Evolutionary conservation across 148 eudicot species (phyloP), one percentile per base, ranked within the genome.

Genomic region (Rhododendron simsii): DNA sequence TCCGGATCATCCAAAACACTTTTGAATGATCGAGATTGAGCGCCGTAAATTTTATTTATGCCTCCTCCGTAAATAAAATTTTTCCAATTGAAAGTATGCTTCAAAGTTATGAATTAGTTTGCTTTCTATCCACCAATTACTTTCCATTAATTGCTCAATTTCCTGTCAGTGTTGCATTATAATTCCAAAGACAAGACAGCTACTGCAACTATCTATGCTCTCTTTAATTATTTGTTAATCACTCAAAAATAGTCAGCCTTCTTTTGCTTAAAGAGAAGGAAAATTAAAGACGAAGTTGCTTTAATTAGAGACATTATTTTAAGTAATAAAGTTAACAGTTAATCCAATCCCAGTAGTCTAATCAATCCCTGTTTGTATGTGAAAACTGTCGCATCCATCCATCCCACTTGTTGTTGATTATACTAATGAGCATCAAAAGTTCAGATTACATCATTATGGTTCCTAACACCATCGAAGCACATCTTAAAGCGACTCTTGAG

Each of bases 401-500:
- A 48, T 63, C 77, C 86, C 82, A 83, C 84, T 84, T 61, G 79
- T 28, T 15, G 37, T 15, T n/a, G 16, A 21, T 75, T 80, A 23
- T 81, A 33, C 35, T 33, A 83, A 86, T 81, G 15, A 55, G 84
- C 45, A 80, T 65, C 67, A n/a, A 81, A 47, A 41, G 69, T 16
- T 37, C 47, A 9, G n/a, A 55, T 63, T 21, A 41, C 67, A 67
- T 86, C 53, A 87, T 85, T 57, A 78, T 83, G 81, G 81, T 80
- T 84, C 18, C 76, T 59, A 84, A 85, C 86, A 80, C 84, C 81
- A 71, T 13, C 7, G 13, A 63, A 53, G 84, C 80, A 65, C 67
- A 48, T 16, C 67, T 84, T 80, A 74, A 80, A 88, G 87, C 30
- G 90, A 85, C 90, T 51, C 53, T n/a, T 69, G 53, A 88, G 80